Base-by-base conservation (phyloP, 2,329 filamentous ascomycete species). In the Hypoxylon sp. region DNA sequence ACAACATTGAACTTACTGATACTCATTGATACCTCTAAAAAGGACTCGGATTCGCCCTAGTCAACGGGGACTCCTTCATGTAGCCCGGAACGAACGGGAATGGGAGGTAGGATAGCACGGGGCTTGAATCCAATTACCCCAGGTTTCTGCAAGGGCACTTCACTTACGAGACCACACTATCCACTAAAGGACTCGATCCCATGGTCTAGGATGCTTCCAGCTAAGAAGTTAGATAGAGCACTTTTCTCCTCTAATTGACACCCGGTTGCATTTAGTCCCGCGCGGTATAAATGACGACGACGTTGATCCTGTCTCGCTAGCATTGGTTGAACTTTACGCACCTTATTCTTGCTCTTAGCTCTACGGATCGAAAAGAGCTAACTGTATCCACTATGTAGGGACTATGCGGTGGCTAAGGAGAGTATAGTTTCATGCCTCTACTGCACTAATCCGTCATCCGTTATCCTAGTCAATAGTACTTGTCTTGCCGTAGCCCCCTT, bases 61-160 rank as follows among this genome's bases (percentile, higher is more conserved):
- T 59, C 19, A 10, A 53, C 37, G 29, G 53, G 44, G 44, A 59
- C 33, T 37, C 37, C 19, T 64, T 64, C 47, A 17, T 58, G 29
- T 37, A 48, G 44, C 46, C 44, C 44, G 63, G 58, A 29, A 59
- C 58, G 53, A 57, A 46, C 59, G 62, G 57, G 53, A 66, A n/a
- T 42, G 53, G 55, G 35, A 13, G 14, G 26, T 59, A 48, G 57
- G 31, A 50, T 51, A 26, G 52, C 29, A 52, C 48, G 29, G 24
- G 14, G 24, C 35, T 5, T 50, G 61, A 59, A 44, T 55, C 60
- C 66, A 55, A 44, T 61, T 69, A 71, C 69, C 69, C 69, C 69
- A 70, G 69, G 63, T 71, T 71, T 67, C 69, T 71, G 69, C 69
- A 71, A 71, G 69, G 69, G 69, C 60, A 66, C 60, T 58, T 59